Base-by-base conservation (phyloP, 495 filamentous ascomycete genomes). In the Podospora pseudocomata region DNA sequence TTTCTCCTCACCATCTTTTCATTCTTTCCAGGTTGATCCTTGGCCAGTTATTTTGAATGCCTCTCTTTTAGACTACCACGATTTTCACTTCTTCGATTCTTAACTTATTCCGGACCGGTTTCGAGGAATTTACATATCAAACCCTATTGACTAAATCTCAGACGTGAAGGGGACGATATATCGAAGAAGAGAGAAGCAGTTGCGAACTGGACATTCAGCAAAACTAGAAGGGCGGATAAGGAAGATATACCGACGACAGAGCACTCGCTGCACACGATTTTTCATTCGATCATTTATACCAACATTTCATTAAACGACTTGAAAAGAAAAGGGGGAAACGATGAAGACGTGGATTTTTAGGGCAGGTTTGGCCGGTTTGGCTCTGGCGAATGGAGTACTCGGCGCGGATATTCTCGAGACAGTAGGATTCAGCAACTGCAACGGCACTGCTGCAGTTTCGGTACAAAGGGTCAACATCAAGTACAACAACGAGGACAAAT, bases 381-480 rank as follows among this genome's bases (percentile, higher is more conserved):
- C 74, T 53, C 66, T 78, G 65, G 76, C 73, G 44, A 75, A 73
- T 59, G 76, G 80, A 7, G 81, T 79, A n/a, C 49, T 82, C 30
- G 91, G 87, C 65, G 84, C 79, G 63, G 90, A 96, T 75, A 82
- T 94, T 19, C 85, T 99, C 28, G 86, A 88, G 73, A 97, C 95
- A 32, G 82, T 81, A 54, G 92, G 93, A 66, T 94, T 94, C 80
- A 88, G 82, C 72, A 87, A 85, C 67, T 99, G 95, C 80, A 80
- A 88, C 72, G 77, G 81, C 11, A 84, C 87, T 60, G 82, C 90
- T 28, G 80, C 79, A 26, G 91, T 99, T 67, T 81, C 85, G 66
- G 90, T 98, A 66, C 81, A 91, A 58, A 86, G 85, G 66, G 82
- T 95, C 68, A 81, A 96, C 70, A 88, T 98, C 67, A 81, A 87